phyloP scores from a whole-genome alignment of 2,329 filamentous ascomycete species.

The Sclerotinia sclerotiorum region DNA sequence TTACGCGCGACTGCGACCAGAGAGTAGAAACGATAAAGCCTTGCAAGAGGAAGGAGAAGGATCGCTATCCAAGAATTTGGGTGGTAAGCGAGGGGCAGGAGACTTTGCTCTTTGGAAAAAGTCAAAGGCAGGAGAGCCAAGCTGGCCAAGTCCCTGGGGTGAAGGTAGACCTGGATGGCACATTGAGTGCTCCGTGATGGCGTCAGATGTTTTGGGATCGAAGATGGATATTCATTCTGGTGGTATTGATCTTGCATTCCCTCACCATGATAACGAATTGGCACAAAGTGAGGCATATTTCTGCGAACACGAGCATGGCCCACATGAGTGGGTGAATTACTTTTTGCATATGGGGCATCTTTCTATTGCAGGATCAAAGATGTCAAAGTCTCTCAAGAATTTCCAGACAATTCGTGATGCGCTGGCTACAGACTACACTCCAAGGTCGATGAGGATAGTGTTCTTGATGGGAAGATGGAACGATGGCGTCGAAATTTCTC shows the following conservation, averaged over 20 bases:
- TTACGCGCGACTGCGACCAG: conserved; percentile 82
- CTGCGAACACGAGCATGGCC: conserved; percentile 21
- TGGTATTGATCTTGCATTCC: conserved; percentile 86
- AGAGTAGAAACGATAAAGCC: conserved; percentile 79
- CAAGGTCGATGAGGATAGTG: conserved; percentile 77
- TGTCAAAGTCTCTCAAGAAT: conserved; percentile 95
- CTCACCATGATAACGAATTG: conserved; percentile 90
- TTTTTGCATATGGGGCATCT: conserved; percentile 95
- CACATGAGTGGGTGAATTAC: conserved; percentile 49
- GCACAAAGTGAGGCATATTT: conserved; percentile 88
- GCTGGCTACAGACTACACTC: conserved; percentile 67
- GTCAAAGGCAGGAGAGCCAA: conserved; percentile 87
- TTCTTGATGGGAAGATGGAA: conserved; percentile 89
- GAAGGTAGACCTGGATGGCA: conserved; percentile 90
- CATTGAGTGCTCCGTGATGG: conserved; percentile 96
- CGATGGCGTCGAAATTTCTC: conserved; percentile 86
- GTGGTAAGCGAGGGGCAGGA: conserved; percentile 67
- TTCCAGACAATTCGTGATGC: conserved; percentile 92
- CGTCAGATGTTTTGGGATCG: conserved; percentile 79
- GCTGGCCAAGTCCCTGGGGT: conserved; percentile 87
- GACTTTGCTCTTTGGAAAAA: conserved; percentile 96
- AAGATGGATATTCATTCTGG: conserved; percentile 84
- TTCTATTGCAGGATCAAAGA: conserved; percentile 85
- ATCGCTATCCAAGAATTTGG: conserved; percentile 54
- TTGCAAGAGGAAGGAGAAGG: conserved; percentile 89